Evolutionary conservation across 345 rosid genomes (phyloP).

Genomic region (Capsella bursapastoris): DNA sequence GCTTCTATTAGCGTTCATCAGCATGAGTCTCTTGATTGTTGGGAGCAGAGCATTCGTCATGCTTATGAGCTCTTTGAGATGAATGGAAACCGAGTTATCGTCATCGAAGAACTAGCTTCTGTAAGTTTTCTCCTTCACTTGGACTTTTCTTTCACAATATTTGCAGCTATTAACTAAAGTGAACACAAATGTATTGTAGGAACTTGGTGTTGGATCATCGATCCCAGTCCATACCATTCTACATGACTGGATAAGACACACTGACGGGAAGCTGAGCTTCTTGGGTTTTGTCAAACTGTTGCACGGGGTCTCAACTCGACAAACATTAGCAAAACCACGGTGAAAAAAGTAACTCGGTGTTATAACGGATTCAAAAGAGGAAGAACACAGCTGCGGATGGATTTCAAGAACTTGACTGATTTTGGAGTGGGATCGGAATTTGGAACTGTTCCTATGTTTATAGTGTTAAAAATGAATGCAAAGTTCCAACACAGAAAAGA

Average conservation of each 20-base stretch:
- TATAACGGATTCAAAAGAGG: conserved; percentile 17
- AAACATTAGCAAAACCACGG: conserved; percentile 40
- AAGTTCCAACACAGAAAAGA: conserved; percentile 11
- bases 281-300: conserved; percentile 85
- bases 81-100: conserved; percentile 86
- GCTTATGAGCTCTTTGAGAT: conserved; percentile 92
- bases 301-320: conserved; percentile 76
- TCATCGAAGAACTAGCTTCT: conserved; percentile 93
- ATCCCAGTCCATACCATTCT: conserved; percentile 90
- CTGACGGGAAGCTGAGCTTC: conserved; percentile 95
- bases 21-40: conserved; percentile 79
- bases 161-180: not conserved
- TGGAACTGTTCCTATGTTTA: conserved; percentile 30
- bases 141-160: not conserved
- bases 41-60: conserved; percentile 84
- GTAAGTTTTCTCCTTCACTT: conserved; percentile 49
- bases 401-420: conserved; percentile 32
- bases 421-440: conserved; percentile 30
- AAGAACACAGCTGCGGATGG: conserved; percentile 21
- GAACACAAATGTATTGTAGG: conserved; percentile 53
- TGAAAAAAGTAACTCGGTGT: conserved; percentile 29
- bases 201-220: conserved; percentile 92
- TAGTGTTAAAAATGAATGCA: conserved; percentile 37
- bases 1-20: conserved; percentile 93
- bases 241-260: conserved; percentile 88